A percentile compares a stretch with the other conserved stretches of the same genome.
These are phyloP conservation scores for Posidonia oceanica DNA, from an alignment of 116 monocot genomes.

Conservation along the genomic window DNA sequence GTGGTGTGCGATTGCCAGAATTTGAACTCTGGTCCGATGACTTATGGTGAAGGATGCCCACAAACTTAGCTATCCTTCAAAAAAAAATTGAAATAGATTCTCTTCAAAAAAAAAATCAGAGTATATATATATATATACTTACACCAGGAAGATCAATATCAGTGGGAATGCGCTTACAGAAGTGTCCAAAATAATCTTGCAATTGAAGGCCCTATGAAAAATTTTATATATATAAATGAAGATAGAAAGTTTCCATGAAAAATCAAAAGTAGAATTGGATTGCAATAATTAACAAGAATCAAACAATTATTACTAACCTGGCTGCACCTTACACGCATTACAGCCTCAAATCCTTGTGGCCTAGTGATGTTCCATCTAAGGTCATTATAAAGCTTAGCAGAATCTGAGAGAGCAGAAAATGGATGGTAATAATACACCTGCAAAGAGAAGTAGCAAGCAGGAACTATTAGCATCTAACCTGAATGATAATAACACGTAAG, in stretches of 20 bases:
- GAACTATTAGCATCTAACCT: too few species aligned
- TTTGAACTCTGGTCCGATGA: too few species aligned
- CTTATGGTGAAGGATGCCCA: too few species aligned
- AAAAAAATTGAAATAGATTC: background rate
- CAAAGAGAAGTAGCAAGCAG: background rate
- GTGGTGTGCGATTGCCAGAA: too few species aligned
- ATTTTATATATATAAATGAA: background rate
- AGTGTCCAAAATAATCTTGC: conserved; percentile 95
- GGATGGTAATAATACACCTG: conserved; percentile 98
- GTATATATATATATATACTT: conserved; percentile 12
- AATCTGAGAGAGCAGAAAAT: conserved; percentile 93
- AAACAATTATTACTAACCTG: conserved; percentile 34
- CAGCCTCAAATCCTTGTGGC: conserved; percentile 99
- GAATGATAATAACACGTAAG: too few species aligned
- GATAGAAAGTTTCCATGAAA: background rate
- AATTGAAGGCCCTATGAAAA: conserved; percentile 82
- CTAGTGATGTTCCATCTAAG: conserved; percentile 97
- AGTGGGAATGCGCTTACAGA: conserved; percentile 97
- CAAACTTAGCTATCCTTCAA: background rate
- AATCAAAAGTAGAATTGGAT: background rate
- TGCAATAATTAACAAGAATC: background rate
- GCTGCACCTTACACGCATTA: conserved; percentile 98
- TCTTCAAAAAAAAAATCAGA: background rate
- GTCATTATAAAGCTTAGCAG: conserved; percentile 97
- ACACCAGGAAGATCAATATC: conserved; percentile 99